Evolutionary conservation across 2,329 filamentous ascomycete species (phyloP), one percentile per base, ranked within the genome.

Genomic region (Fusarium sp.): DNA sequence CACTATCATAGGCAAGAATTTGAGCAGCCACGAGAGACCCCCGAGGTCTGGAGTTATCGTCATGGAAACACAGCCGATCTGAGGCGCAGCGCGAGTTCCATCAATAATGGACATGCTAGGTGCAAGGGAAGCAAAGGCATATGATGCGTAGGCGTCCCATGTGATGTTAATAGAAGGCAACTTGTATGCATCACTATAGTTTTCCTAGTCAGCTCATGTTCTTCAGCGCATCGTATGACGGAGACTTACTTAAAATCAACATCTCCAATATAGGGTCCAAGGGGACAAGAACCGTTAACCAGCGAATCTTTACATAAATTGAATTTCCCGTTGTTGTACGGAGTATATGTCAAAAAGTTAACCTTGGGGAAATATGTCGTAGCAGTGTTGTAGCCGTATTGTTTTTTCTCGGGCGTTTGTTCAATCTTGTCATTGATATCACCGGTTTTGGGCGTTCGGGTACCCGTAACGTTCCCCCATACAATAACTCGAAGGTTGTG

Each of bases 401-500:
- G 16, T 10, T 64, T 68, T 23, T 77, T 69, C 42, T 84, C 81
- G 50, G 89, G 88, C 50, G 90, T 78, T 70, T 91, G 84, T 48
- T 88, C 79, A 62, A 98, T 97, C 84, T 98, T 98, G 76, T 94
- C 93, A 66, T 84, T 82, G 55, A 86, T 89, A 48, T 84, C 77
- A 35, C 85, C 86, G 2, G 84, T 76, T n/a, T 83, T 81, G 15
- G 80, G 76, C 4, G 84, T 84, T 43, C 86, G 84, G 50, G 91
- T 88, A 46, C 96, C 96, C 11, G 91, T 92, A 29, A 98, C 93
- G 79, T 98, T 98, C 52, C 94, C 95, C 83, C 93, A 98, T 46
- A 97, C 87, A 3, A 90, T 96, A 57, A 98, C 83, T 67, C 88
- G 89, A 48, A 99, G 84, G 39, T 85, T 88, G 76, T 94, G 89